phyloP scores from a whole-genome alignment of 2,329 filamentous ascomycete species.

The Penicillium sp. region DNA sequence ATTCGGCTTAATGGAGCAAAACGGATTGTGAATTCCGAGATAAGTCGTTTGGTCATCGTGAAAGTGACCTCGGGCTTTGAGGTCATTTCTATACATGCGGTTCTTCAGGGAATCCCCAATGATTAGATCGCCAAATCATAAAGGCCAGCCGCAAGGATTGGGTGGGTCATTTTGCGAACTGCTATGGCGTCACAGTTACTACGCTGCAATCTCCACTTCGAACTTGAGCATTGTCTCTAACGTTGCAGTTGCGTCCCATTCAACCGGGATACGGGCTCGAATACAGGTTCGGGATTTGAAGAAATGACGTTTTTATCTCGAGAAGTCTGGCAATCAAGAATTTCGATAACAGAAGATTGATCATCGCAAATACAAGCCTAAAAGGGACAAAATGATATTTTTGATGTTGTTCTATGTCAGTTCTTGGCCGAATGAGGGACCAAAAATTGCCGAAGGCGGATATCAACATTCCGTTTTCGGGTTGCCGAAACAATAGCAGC shows the following conservation, averaged over 20 bases:
- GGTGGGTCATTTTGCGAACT: neutral
- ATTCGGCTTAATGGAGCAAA: neutral
- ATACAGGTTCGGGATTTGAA: neutral
- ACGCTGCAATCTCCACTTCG: slow-evolving; percentile 18
- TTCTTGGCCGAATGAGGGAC: neutral
- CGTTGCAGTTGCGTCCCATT: slow-evolving; percentile 27
- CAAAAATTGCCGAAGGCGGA: slow-evolving; percentile 11
- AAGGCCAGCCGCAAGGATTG: neutral
- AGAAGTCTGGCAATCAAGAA: neutral
- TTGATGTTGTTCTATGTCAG: neutral
- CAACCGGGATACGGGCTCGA: neutral
- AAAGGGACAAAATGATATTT: neutral
- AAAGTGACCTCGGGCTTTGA: neutral
- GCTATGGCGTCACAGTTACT: slow-evolving; percentile 18
- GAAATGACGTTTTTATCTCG: slow-evolving; percentile 12
- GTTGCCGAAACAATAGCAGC: slow-evolving; percentile 7
- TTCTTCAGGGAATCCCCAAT: neutral
- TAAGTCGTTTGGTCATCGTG: slow-evolving; percentile 1
- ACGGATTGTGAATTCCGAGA: neutral
- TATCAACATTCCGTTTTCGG: slow-evolving; percentile 25
- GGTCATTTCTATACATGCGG: neutral
- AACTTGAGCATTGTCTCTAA: slow-evolving; percentile 23
- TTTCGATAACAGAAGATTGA: neutral
- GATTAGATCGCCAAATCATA: neutral
- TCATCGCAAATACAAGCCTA: neutral